Evolutionary conservation across 2,329 filamentous ascomycete species (phyloP), one percentile per base, ranked within the genome.

Genomic region (Colletotrichum viniferum): DNA sequence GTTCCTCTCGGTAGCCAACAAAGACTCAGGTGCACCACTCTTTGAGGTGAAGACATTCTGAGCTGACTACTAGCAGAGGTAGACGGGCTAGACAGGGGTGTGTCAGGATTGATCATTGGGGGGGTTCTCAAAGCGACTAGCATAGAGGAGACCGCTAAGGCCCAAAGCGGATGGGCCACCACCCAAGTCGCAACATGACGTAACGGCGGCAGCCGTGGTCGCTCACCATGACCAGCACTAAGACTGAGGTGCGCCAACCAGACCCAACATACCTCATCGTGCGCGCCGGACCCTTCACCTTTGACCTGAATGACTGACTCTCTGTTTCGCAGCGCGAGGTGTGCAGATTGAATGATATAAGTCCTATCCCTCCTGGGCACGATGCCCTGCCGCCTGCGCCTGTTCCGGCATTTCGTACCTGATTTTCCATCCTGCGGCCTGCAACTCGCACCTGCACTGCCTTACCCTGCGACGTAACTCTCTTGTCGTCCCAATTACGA

Each of bases 151-250:
- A 18, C n/a, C 43, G 48, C 73, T 76, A 73, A 52, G 63, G 18
- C 73, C 70, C 52, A 30, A 76, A 69, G 61, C 73, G 73, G 73
- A 52, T 48, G 64, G 24, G 18, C 30, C 61, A 32, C 58, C 48
- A 73, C 69, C 69, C 64, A 61, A 52, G 24, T 69, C 26, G 67
- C 56, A 71, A 64, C 58, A 76, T 76, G 73, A 76, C 73, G 73
- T 75, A 73, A 73, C 62, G 62, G 38, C 61, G 60, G 69, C 62
- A 13, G 56, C 64, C 38, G 73, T 73, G 28, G 56, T 56, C 34
- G 63, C 63, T 73, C 73, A 68, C 73, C 70, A 68, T 68, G 72
- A 74, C 72, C 71, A 73, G 69, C 63, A 55, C 67, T 62, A 62
- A 62, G 36, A 30, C 12, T 12, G 43, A 48, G 43, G 36, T 69